Evolutionary conservation across 192 early-diverging fungal species (phyloP).

Genomic region (Coemansia sp.): DNA sequence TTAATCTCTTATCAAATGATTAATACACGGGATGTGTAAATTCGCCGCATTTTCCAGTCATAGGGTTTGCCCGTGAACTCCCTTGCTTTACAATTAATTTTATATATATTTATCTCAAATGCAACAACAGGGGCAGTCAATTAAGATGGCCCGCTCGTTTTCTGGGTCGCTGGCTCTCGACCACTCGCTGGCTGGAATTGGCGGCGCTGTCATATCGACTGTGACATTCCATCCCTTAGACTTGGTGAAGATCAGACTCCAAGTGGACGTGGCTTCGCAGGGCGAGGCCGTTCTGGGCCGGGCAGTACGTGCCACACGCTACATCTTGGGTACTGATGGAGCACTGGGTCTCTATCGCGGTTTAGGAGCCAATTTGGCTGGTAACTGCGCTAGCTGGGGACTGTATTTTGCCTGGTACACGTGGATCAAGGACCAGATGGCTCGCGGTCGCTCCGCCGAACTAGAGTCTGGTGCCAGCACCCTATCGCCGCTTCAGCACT

Average conservation of each 20-base stretch:
- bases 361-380: constrained; percentile 84
- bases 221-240: constrained; percentile 88
- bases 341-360: constrained; percentile 86
- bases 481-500: constrained; percentile 74
- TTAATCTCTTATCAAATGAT: background rate
- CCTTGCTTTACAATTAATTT: background rate
- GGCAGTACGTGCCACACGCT: constrained; percentile 61
- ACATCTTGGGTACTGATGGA: constrained; percentile 62
- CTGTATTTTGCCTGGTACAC: constrained; percentile 94
- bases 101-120: background rate
- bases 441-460: constrained; percentile 42
- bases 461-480: constrained; percentile 49
- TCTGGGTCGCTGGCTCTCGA: constrained; percentile 58
- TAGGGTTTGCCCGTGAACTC: background rate
- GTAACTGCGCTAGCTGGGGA: constrained; percentile 90
- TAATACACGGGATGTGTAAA: background rate
- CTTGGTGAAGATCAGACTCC: constrained; percentile 87
- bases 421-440: constrained; percentile 48
- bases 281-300: constrained; percentile 61
- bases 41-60: background rate
- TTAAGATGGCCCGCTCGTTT: constrained; percentile 34
- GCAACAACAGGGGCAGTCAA: constrained; percentile 21
- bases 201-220: constrained; percentile 82
- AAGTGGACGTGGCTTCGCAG: constrained; percentile 65
- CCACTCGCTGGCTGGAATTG: constrained; percentile 87